Conservation (phyloP, 148 eudicot genomes). For the Talinum fruticosum region DNA sequence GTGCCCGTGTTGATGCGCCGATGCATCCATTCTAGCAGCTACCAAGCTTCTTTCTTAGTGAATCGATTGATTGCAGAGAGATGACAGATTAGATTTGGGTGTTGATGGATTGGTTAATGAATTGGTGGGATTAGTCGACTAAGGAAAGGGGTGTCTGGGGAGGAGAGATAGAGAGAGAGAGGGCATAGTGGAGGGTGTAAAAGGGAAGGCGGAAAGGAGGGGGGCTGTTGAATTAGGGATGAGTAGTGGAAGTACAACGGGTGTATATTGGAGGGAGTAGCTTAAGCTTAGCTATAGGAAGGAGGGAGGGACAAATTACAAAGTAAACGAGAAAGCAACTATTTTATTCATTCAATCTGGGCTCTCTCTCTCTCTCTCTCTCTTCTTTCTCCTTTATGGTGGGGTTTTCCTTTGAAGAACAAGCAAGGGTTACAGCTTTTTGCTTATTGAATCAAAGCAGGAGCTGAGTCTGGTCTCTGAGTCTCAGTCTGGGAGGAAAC, state of each 20-base stretch:
- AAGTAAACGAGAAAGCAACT: too few species aligned
- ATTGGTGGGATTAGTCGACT: not conserved
- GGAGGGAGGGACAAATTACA: too few species aligned
- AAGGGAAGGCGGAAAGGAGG: constrained; percentile 11
- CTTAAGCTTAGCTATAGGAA: too few species aligned
- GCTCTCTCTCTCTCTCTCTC: not conserved
- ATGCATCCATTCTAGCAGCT: constrained; percentile 27
- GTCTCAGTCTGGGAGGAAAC: too few species aligned
- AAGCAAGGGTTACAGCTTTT: not conserved
- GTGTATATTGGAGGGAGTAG: too few species aligned
- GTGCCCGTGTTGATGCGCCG: constrained; percentile 33
- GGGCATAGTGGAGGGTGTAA: constrained; percentile 20
- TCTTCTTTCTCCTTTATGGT: constrained; percentile 6
- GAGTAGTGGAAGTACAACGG: too few species aligned
- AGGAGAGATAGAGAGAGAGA: not conserved
- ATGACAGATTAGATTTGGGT: not conserved
- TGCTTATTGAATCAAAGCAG: constrained; percentile 2
- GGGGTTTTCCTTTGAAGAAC: not conserved
- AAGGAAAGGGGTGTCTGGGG: not conserved
- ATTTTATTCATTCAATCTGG: too few species aligned
- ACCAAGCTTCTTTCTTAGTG: not conserved
- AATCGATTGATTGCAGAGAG: too few species aligned
- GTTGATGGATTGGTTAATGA: not conserved
- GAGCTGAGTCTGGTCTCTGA: too few species aligned
- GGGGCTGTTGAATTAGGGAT: not conserved